Percentiles rank a stretch among this genome's conserved stretches.
Conservation (phyloP, 2,329 filamentous ascomycete species). For the Cucurbitaria berberidis region DNA sequence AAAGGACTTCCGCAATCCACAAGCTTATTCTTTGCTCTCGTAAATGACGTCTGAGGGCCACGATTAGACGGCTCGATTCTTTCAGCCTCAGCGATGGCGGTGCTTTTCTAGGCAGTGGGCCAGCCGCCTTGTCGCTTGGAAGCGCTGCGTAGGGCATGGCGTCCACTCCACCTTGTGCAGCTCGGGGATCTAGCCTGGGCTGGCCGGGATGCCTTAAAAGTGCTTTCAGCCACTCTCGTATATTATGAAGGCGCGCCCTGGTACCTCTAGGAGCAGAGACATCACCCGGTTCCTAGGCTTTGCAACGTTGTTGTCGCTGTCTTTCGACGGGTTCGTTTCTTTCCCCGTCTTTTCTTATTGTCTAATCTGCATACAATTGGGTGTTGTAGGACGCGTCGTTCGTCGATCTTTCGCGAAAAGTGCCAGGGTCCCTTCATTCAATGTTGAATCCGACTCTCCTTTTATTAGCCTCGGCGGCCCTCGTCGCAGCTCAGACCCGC, state of each 20-base stretch:
- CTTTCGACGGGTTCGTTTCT: neutral
- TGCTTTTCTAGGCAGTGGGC: neutral
- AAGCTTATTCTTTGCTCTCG: neutral
- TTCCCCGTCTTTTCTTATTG: neutral
- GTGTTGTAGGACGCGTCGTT: neutral
- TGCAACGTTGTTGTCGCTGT: conserved; percentile 1
- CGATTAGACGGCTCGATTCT: neutral
- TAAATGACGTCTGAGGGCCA: neutral
- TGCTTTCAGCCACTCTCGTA: conserved; percentile 5
- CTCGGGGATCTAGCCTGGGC: neutral
- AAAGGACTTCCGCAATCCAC: neutral
- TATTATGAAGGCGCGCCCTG: conserved; percentile 11
- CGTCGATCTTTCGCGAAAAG: neutral
- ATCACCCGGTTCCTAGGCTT: conserved; percentile 4
- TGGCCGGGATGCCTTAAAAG: conserved; percentile 5
- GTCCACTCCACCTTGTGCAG: neutral
- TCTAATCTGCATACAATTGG: neutral
- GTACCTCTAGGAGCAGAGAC: conserved; percentile 4
- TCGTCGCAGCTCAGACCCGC: conserved; percentile 19
- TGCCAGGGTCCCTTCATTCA: conserved; percentile 1
- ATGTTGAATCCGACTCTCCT: conserved; percentile 20
- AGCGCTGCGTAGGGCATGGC: neutral
- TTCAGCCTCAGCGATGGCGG: conserved; percentile 2
- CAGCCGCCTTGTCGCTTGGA: neutral
- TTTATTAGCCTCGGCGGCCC: conserved; percentile 18